Base-by-base conservation (phyloP, 2,329 filamentous ascomycete genomes). In the Aspergillus sojae region DNA sequence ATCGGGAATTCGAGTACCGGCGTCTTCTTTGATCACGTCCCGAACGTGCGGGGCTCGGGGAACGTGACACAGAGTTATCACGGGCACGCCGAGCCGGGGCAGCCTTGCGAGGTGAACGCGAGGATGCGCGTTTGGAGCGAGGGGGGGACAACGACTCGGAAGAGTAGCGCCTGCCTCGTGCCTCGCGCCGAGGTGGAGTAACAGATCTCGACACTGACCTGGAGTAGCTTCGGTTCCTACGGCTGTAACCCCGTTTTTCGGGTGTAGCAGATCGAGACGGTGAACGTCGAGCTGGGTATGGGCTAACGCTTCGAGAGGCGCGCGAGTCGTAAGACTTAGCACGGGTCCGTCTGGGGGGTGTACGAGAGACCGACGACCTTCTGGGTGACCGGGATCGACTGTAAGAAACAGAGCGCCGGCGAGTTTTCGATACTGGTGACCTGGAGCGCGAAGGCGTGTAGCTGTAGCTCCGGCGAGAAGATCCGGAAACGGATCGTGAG, bases 401-500 rank as follows among this genome's bases (percentile, higher is more conserved):
- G 63, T 76, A 69, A 4, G 77, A 76, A 19, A 69, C 65, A 58
- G 70, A 71, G 53, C 75, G 74, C 53, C 70, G 72, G 46, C 74
- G 73, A 36, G 68, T 73, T 50, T 68, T 72, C 23, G 74, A 67
- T 3, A 65, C 70, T 6, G 72, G 76, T 12, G 78, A 78, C 16
- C 74, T 74, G n/a, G 78, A 79, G 30, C 70, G 72, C 52, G 77
- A 78, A 50, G 72, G 71, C 4, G 75, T 77, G 65, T 76, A 77
- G 67, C 72, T 76, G 60, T 72, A 72, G 56, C 74, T 69, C 52
- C 68, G 68, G 5, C 75, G 74, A 14, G 75, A 74, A 32, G 73
- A 74, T 30, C 71, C 70, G 19, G 74, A 74, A 61, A 71, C 45
- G 34, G 74, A 75, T 57, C 74, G 74, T 32, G 68, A 71, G 64